A percentile compares a stretch with the other conserved stretches of the same genome.
Evolutionary conservation across 768 basidiomycete genomes (phyloP).

Genomic region (Leccinum variicolor): DNA sequence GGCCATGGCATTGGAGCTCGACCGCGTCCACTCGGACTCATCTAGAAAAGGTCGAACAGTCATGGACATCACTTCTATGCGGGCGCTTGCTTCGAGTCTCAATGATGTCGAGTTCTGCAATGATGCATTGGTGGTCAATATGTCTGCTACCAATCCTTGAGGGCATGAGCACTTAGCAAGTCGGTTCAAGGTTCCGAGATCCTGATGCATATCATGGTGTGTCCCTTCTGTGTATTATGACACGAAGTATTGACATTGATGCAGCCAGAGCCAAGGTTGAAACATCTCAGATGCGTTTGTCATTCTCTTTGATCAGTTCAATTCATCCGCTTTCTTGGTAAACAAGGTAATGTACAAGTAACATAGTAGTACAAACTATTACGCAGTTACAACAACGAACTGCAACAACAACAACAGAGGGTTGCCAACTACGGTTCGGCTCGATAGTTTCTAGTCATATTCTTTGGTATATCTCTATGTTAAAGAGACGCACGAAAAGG

Average conservation of each 20-base stretch:
- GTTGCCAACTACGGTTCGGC: not conserved
- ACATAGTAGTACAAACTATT: not conserved
- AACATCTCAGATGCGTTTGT: too few species aligned
- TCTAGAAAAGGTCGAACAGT: slow-evolving; percentile 31
- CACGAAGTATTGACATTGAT: slow-evolving; percentile 33
- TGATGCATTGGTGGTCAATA: slow-evolving; percentile 40
- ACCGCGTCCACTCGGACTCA: slow-evolving; percentile 33
- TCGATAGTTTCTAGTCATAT: slow-evolving; percentile 12
- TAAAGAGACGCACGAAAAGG: not conserved
- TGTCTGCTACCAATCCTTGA: slow-evolving; percentile 37
- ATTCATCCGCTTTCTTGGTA: not conserved
- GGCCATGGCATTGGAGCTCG: slow-evolving; percentile 21
- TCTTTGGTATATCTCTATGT: slow-evolving; percentile 26
- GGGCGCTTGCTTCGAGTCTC: slow-evolving; percentile 39
- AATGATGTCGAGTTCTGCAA: slow-evolving; percentile 49
- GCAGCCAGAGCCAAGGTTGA: slow-evolving; percentile 5
- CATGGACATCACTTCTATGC: slow-evolving; percentile 39
- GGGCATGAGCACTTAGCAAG: slow-evolving; percentile 37
- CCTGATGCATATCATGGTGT: slow-evolving; percentile 50
- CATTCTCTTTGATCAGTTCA: not conserved
- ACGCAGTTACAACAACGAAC: not conserved
- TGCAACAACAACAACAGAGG: not conserved
- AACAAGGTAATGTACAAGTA: not conserved
- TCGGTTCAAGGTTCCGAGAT: slow-evolving; percentile 33
- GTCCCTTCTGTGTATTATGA: slow-evolving; percentile 43